Evolutionary conservation across 1,284 basidiomycete genomes (phyloP), one percentile per base, ranked within the genome.

Genomic region (Ganoderma sinense): DNA sequence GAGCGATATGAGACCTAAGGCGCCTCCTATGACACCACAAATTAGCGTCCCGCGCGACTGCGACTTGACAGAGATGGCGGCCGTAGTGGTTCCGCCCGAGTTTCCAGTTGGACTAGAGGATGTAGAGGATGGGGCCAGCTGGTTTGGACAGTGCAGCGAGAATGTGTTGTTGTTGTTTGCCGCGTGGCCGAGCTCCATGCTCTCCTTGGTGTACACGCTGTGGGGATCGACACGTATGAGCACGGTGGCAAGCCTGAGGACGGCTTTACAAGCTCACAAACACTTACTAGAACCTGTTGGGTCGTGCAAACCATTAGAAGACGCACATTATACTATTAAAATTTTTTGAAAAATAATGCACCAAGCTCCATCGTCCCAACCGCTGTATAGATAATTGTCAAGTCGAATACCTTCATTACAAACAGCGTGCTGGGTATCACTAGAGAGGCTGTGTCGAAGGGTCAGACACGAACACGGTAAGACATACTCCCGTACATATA

Each of bases 291-390:
- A 13, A 51, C 48, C 48, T 39, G 11, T 14, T 18, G 23, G 8
- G 39, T 59, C 56, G 11, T 14, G 13, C 8, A 33, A 1, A 7
- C 6, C n/a, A 33, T 59, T 3, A 39, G 33, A 59, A n/a, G 3
- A 23, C 14, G 10, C 14, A n/a, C 14, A 26, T 11, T 11, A 51
- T 51, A 14, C 4, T n/a, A 26, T 11, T 13, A 11, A 26, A n/a
- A n/a, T n/a, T n/a, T n/a, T n/a, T n/a, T 26, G 48, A 26, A 26
- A 51, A 14, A 4, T 11, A 39, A 39, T 39, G 31, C 11, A 74
- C 73, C 71, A 74, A 29, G 71, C 51, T 10, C 73, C 73, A 55
- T 64, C 62, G 31, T 39, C 51, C 73, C 73, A 74, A 14, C 69
- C 65, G 4, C 58, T 58, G 26, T 72, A 74, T 6, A 74, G 36